Percentiles rank a stretch among this genome's conserved stretches.
Conservation (phyloP, 179 eudicot genomes). For the Vitellaria paradoxa region DNA sequence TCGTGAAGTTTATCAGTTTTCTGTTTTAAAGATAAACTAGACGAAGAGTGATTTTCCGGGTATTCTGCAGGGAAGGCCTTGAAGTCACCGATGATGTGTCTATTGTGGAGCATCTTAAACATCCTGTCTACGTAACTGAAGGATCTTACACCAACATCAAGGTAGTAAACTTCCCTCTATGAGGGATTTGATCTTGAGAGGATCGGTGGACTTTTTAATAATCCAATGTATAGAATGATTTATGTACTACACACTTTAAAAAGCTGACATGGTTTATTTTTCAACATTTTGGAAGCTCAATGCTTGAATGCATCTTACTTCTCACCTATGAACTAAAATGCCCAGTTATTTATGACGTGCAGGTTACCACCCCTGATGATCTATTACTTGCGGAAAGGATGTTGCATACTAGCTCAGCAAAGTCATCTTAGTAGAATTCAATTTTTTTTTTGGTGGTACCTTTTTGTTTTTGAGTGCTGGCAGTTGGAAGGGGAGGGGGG, state of each 20-base stretch:
- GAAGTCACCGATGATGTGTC: slow-evolving; percentile 98
- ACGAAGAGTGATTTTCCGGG: not conserved
- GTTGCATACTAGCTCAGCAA: slow-evolving; percentile 30
- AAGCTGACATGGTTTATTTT: not conserved
- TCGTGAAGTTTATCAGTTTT: not conserved
- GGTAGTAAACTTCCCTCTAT: slow-evolving; percentile 34
- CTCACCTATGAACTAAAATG: not conserved
- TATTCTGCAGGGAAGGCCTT: slow-evolving; percentile 47
- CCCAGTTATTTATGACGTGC: slow-evolving; percentile 20
- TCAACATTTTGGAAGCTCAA: too few species aligned
- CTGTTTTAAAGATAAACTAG: not conserved
- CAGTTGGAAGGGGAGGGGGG: too few species aligned
- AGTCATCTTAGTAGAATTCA: slow-evolving; percentile 14
- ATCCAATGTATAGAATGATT: too few species aligned
- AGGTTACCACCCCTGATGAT: slow-evolving; percentile 96
- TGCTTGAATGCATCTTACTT: too few species aligned
- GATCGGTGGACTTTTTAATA: too few species aligned
- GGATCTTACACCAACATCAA: slow-evolving; percentile 91
- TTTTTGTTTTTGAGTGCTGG: not conserved
- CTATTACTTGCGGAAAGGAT: slow-evolving; percentile 80
- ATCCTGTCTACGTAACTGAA: slow-evolving; percentile 86
- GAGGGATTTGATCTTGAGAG: too few species aligned
- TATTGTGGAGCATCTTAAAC: slow-evolving; percentile 89
- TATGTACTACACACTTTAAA: not conserved
- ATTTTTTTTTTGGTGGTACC: not conserved